A percentile compares a stretch with the other conserved stretches of the same genome.
Conservation (phyloP, 2,329 filamentous ascomycete genomes). For the Nemania sp. region DNA sequence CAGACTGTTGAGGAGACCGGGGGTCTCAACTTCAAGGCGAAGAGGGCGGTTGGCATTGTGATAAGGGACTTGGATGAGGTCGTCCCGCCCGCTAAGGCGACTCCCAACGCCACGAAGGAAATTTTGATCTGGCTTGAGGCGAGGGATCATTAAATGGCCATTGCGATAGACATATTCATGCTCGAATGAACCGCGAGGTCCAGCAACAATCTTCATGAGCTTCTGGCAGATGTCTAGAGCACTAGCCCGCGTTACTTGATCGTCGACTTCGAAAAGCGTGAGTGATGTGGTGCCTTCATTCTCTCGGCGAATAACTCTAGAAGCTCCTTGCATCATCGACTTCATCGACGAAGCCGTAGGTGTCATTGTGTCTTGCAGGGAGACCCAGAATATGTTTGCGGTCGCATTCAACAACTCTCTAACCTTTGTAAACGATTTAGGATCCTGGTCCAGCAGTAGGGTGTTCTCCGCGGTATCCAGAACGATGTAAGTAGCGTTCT, state of each 20-base stretch:
- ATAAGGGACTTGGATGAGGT: conserved; percentile 8
- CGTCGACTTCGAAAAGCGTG: conserved; percentile 7
- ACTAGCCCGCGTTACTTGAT: conserved; percentile 2
- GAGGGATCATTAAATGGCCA: conserved; percentile 9
- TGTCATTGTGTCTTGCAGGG: conserved; percentile 11
- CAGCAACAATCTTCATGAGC: background rate
- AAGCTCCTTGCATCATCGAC: conserved; percentile 17
- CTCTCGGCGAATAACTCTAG: conserved; percentile 13
- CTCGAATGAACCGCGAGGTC: background rate
- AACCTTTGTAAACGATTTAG: background rate
- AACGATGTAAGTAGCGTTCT: conserved; percentile 11
- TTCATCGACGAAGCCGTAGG: conserved; percentile 3
- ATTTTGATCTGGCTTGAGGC: conserved; percentile 7
- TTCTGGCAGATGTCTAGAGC: conserved; percentile 9
- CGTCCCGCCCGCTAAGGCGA: conserved; percentile 1
- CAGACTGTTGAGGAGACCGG: conserved; percentile 23
- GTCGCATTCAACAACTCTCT: conserved; percentile 10
- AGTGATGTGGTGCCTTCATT: conserved; percentile 14
- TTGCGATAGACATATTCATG: conserved; percentile 13
- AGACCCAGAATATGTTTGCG: conserved; percentile 12
- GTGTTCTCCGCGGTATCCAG: conserved; percentile 9
- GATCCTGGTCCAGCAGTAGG: conserved; percentile 7
- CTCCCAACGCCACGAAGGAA: conserved; percentile 8
- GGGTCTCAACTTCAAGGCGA: conserved; percentile 21
- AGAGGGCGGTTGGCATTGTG: conserved; percentile 15